These are phyloP conservation scores for Daldinia eschscholtzii DNA, from an alignment of 2,329 filamentous ascomycete species.

Conservation along the genomic window DNA sequence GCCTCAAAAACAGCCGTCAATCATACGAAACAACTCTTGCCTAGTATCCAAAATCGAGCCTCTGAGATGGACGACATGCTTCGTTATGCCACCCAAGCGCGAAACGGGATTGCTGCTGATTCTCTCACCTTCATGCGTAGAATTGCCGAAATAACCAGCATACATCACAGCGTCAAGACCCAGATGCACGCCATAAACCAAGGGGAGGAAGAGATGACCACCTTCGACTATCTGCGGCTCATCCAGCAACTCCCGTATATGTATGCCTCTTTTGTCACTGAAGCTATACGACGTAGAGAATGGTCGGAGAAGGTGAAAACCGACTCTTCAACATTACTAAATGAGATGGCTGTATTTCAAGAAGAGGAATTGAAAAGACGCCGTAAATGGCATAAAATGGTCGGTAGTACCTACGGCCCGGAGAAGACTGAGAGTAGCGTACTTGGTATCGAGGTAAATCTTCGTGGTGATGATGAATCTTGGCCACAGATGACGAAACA, in stretches of 20 bases:
- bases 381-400: constrained; percentile 89
- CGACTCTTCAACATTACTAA: constrained; percentile 87
- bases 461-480: constrained; percentile 80
- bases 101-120: constrained; percentile 75
- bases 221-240: constrained; percentile 83
- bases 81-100: constrained; percentile 70
- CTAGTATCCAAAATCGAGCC: constrained; percentile 67
- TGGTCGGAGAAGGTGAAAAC: constrained; percentile 92
- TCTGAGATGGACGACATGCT: constrained; percentile 73
- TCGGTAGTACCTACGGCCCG: constrained; percentile 78
- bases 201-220: constrained; percentile 80
- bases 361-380: constrained; percentile 92
- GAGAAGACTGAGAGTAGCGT: constrained; percentile 77
- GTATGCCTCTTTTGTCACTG: constrained; percentile 89
- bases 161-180: constrained; percentile 77
- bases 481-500: constrained; percentile 84
- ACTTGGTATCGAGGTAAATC: constrained; percentile 84
- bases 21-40: constrained; percentile 72
- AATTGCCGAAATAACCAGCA: constrained; percentile 83
- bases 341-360: constrained; percentile 92
- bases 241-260: constrained; percentile 88
- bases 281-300: constrained; percentile 86
- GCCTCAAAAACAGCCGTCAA: constrained; percentile 73
- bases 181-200: constrained; percentile 79
- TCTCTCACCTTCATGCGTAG: constrained; percentile 82